A percentile compares a stretch with the other conserved stretches of the same genome.
phyloP scores from a whole-genome alignment of 345 rosid genomes.

The Pelargonium nanum region DNA sequence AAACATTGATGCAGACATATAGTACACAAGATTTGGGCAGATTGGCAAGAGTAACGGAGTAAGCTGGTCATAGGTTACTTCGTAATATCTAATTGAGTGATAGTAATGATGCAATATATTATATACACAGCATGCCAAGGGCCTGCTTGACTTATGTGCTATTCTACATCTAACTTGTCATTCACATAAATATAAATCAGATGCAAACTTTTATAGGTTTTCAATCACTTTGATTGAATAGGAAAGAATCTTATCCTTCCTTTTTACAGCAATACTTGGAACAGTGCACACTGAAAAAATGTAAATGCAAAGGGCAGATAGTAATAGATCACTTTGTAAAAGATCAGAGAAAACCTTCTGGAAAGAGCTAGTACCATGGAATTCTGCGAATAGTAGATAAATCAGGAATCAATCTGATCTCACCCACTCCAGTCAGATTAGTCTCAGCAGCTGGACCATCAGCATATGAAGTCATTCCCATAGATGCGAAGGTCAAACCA shows the following conservation, averaged over 20 bases:
- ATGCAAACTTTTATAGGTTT: too few relatives aligned
- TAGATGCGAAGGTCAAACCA: conserved; percentile 68
- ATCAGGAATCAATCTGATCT: conserved; percentile 86
- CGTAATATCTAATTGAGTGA: background rate
- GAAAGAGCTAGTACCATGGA: conserved; percentile 56
- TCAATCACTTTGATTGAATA: too few relatives aligned
- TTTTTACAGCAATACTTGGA: background rate
- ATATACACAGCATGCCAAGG: background rate
- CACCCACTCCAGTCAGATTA: conserved; percentile 68
- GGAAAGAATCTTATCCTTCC: background rate
- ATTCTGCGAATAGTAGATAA: conserved; percentile 52
- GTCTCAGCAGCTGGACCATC: conserved; percentile 83
- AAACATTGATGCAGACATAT: background rate
- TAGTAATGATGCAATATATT: background rate
- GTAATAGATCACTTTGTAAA: background rate
- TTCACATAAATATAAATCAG: too few relatives aligned
- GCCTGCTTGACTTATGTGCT: background rate
- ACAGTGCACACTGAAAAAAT: background rate
- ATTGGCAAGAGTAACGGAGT: too few relatives aligned
- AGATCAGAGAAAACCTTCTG: background rate
- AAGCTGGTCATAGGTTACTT: too few relatives aligned
- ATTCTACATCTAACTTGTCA: too few relatives aligned
- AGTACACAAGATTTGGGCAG: background rate
- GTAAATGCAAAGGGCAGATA: background rate
- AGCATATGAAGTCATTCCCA: conserved; percentile 70